Percentiles rank a stretch among this genome's conserved stretches.
Conservation (phyloP, 257 asterid genomes). For the Solanum corneliomulleri region DNA sequence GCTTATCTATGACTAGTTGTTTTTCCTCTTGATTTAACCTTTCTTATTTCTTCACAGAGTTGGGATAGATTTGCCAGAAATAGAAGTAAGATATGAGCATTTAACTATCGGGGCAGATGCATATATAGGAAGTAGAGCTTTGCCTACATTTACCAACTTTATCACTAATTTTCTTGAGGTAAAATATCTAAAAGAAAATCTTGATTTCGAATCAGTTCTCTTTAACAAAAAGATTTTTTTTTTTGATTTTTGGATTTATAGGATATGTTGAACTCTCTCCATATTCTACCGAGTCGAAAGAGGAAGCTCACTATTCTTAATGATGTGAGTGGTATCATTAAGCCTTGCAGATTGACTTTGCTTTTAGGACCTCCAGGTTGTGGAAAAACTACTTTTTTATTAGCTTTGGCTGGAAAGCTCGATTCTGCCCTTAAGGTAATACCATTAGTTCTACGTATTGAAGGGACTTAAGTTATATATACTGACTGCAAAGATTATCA, state of each 20-base stretch:
- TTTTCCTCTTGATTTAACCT: neutral
- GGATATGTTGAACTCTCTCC: constrained; percentile 14
- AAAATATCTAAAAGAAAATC: neutral
- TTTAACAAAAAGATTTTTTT: neutral
- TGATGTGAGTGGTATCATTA: constrained; percentile 57
- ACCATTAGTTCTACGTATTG: neutral
- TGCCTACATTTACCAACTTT: neutral
- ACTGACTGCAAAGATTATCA: neutral
- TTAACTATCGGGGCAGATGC: neutral
- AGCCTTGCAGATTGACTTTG: constrained; percentile 34
- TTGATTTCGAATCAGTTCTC: neutral
- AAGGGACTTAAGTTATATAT: neutral
- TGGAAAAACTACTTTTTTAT: constrained; percentile 17
- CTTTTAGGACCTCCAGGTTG: neutral
- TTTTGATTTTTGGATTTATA: neutral
- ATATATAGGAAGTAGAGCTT: neutral
- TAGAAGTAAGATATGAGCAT: neutral
- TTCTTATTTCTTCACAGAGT: neutral
- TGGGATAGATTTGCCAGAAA: neutral
- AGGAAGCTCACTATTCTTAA: constrained; percentile 38
- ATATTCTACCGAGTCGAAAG: constrained; percentile 32
- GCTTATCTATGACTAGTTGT: neutral
- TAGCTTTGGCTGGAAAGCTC: constrained; percentile 64
- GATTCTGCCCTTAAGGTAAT: constrained; percentile 35
- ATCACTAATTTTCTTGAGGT: neutral